These are phyloP conservation scores for Ceratocystis cacaofunesta DNA, from an alignment of 2,329 filamentous ascomycete genomes.

Conservation along the genomic window DNA sequence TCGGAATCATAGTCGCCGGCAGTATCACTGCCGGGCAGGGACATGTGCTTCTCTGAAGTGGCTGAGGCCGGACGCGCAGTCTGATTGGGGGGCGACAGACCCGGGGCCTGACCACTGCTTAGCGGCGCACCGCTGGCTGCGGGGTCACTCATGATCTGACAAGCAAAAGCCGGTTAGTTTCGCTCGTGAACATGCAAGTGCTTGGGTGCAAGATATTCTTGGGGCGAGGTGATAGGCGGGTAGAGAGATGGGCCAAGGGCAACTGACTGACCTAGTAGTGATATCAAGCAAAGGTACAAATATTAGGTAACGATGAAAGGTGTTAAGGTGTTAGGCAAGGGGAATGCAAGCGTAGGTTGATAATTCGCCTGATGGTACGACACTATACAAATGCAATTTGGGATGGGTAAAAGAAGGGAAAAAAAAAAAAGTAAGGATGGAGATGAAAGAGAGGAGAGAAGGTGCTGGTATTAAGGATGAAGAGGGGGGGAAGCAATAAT, in stretches of 20 bases:
- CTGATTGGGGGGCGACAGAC: conserved; percentile 1
- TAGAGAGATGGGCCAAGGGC: not conserved
- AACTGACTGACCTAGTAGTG: not conserved
- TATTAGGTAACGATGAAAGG: not conserved
- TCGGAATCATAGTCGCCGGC: conserved; percentile 29
- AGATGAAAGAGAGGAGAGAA: not conserved
- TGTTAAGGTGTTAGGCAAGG: not conserved
- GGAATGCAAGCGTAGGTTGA: not conserved
- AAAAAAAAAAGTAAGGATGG: not conserved
- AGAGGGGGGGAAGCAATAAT: not conserved
- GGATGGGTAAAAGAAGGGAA: not conserved
- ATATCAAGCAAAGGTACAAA: not conserved
- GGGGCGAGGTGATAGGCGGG: not conserved
- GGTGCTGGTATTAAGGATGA: not conserved
- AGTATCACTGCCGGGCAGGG: conserved; percentile 16
- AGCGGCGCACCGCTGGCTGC: conserved; percentile 9
- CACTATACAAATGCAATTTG: not conserved
- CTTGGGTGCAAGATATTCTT: not conserved
- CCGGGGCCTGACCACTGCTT: not conserved
- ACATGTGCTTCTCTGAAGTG: conserved; percentile 15
- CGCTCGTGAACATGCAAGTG: not conserved
- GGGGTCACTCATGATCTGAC: conserved; percentile 8
- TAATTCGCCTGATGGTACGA: no score
- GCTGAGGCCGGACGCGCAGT: conserved; percentile 3
- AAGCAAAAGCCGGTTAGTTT: not conserved